These are phyloP conservation scores for Eimeria mitis DNA, from an alignment of 169 alveolate species.

Conservation along the genomic window DNA sequence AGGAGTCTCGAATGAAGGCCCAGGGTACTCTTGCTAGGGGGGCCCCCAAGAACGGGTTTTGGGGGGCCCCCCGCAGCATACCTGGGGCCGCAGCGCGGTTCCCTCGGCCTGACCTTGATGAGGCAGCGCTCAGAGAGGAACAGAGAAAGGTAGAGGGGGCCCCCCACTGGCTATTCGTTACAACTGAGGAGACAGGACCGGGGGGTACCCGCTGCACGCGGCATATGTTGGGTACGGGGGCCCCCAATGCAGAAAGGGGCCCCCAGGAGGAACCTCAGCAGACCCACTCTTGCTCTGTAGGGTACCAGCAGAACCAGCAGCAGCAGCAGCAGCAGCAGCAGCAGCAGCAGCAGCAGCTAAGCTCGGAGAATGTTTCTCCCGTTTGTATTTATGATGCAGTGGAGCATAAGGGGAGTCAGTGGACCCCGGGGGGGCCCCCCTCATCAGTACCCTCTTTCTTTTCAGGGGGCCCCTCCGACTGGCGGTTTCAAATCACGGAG, in stretches of 20 bases:
- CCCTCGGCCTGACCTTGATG: slow-evolving; percentile 46
- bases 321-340: slow-evolving; percentile 5
- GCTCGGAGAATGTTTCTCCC: not conserved
- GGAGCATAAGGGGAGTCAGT: not conserved
- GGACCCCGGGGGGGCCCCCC: not conserved
- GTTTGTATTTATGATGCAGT: not conserved
- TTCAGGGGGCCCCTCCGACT: slow-evolving; percentile 19
- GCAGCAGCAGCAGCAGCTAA: not conserved
- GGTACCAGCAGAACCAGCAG: not conserved
- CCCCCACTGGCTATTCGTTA: slow-evolving; percentile 12
- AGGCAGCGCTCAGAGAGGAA: slow-evolving; percentile 9
- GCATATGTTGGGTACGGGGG: not conserved
- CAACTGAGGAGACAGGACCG: slow-evolving; percentile 9
- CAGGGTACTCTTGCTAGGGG: not conserved
- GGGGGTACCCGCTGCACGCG: slow-evolving; percentile 21
- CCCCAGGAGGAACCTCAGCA: not conserved
- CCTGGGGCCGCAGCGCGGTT: slow-evolving; percentile 1
- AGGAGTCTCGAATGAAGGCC: not conserved
- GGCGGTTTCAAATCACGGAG: not conserved
- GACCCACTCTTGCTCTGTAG: no score
- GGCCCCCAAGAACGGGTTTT: not conserved
- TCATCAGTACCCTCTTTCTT: not conserved
- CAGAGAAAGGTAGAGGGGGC: slow-evolving; percentile 25
- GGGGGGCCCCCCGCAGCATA: slow-evolving; percentile 26
- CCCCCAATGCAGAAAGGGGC: not conserved